A percentile compares a stretch with the other conserved stretches of the same genome.
These are phyloP conservation scores for Eimeria falciformis DNA, from an alignment of 169 alveolate genomes.

Conservation along the genomic window DNA sequence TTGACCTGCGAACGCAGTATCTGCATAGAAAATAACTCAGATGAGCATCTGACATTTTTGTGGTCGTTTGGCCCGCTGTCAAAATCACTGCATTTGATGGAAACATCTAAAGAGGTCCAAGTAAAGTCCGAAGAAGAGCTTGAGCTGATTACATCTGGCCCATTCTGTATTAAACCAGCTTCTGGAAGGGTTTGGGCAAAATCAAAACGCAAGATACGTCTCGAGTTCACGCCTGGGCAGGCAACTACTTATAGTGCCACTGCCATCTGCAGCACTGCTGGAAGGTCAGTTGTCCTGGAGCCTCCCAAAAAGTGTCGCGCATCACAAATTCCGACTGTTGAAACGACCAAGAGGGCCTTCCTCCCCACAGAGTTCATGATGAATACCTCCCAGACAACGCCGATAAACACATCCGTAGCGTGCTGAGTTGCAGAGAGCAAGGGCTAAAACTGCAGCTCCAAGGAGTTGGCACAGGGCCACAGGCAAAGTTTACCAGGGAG, in stretches of 20 bases:
- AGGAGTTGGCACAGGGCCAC: constrained; percentile 76
- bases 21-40: constrained; percentile 66
- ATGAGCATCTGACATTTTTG: constrained; percentile 65
- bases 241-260: constrained; percentile 28
- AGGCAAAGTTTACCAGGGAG: constrained; percentile 55
- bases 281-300: not conserved
- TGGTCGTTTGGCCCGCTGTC: constrained; percentile 50
- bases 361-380: too few relatives aligned
- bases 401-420: not conserved
- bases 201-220: constrained; percentile 20
- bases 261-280: constrained; percentile 36
- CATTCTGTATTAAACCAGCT: constrained; percentile 45
- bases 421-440: constrained; percentile 56
- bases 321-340: too few relatives aligned
- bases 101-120: not conserved
- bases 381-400: too few relatives aligned
- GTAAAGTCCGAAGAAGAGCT: not conserved
- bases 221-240: constrained; percentile 49
- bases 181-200: constrained; percentile 69
- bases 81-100: not conserved
- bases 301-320: not conserved
- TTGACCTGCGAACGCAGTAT: constrained; percentile 43
- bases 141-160: constrained; percentile 35
- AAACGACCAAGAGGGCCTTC: too few relatives aligned
- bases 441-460: constrained; percentile 44